phyloP scores from a whole-genome alignment of 164 flowering plant genomes.

The Euptelea pleiosperma region DNA sequence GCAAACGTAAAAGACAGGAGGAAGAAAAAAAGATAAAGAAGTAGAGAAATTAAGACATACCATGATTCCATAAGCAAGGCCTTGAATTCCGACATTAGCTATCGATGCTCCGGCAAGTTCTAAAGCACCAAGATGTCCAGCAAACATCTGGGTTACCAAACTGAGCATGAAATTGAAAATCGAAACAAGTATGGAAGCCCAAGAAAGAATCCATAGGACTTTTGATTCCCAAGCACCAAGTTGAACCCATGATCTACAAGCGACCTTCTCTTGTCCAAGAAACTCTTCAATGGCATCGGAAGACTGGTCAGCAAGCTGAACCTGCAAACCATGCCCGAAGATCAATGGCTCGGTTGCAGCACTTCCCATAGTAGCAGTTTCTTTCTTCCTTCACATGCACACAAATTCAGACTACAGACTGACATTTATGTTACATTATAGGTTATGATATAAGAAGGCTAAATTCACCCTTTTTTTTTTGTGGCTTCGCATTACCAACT shows the following conservation, averaged over 20 bases:
- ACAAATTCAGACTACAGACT: too few relatives aligned
- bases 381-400: too few relatives aligned
- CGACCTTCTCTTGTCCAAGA: slow-evolving; percentile 27
- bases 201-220: slow-evolving; percentile 51
- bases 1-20: background rate
- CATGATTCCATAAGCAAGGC: slow-evolving; percentile 61
- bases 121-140: slow-evolving; percentile 45
- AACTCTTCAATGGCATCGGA: slow-evolving; percentile 39
- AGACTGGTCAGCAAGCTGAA: slow-evolving; percentile 30
- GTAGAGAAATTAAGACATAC: slow-evolving; percentile 16
- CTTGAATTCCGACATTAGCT: too few relatives aligned
- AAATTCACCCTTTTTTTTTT: too few relatives aligned
- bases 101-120: slow-evolving; percentile 58
- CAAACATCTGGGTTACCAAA: slow-evolving; percentile 54
- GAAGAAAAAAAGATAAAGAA: background rate
- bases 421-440: too few relatives aligned
- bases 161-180: slow-evolving; percentile 62
- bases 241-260: slow-evolving; percentile 34
- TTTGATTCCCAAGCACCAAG: slow-evolving; percentile 51
- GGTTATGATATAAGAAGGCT: too few relatives aligned
- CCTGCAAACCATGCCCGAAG: slow-evolving; percentile 26
- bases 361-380: too few relatives aligned
- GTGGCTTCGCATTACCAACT: too few relatives aligned
- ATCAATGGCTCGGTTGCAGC: slow-evolving; percentile 20
- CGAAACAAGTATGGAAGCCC: slow-evolving; percentile 45